Percentiles rank a stretch among this genome's conserved stretches.
Evolutionary conservation across 23 red algal genomes (phyloP).

Genomic region (Agarophyton chilense): DNA sequence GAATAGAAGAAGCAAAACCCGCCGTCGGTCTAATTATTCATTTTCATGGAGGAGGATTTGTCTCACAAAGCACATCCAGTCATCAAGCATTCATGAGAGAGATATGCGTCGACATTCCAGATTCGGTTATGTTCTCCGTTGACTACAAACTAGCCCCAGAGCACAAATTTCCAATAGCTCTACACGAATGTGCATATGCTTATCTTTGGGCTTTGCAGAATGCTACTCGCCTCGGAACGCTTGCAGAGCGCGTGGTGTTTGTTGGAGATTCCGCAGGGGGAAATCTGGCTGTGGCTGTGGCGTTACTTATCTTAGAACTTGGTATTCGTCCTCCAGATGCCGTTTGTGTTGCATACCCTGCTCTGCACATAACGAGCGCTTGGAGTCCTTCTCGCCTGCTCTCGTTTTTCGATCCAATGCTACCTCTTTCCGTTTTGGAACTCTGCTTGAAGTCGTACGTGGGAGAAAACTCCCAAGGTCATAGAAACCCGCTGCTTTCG

Average conservation of each 20-base stretch:
- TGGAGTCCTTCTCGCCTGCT: constrained; percentile 94
- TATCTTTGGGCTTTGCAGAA: constrained; percentile 85
- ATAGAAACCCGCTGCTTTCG: constrained; percentile 58
- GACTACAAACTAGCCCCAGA: constrained; percentile 97
- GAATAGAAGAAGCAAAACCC: constrained; percentile 21
- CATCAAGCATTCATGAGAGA: constrained; percentile 83
- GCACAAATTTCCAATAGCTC: constrained; percentile 73
- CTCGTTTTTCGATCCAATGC: constrained; percentile 91
- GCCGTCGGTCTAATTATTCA: constrained; percentile 81
- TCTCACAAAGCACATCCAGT: constrained; percentile 85
- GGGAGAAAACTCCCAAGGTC: constrained; percentile 20
- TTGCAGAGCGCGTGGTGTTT: constrained; percentile 79
- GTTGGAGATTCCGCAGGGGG: constrained; percentile 92
- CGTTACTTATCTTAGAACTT: constrained; percentile 45
- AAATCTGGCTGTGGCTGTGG: constrained; percentile 84
- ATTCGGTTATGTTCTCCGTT: constrained; percentile 91
- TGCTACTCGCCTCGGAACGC: constrained; percentile 53
- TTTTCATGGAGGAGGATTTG: constrained; percentile 98
- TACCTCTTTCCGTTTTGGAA: constrained; percentile 81
- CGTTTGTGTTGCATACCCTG: constrained; percentile 90
- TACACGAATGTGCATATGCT: constrained; percentile 71
- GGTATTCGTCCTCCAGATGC: constrained; percentile 84
- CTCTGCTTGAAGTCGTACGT: constrained; percentile 87
- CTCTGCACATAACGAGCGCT: constrained; percentile 69
- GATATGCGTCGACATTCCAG: constrained; percentile 71